Conservation (phyloP, 1,284 basidiomycete species). For the Cutaneotrichosporon curvatum region DNA sequence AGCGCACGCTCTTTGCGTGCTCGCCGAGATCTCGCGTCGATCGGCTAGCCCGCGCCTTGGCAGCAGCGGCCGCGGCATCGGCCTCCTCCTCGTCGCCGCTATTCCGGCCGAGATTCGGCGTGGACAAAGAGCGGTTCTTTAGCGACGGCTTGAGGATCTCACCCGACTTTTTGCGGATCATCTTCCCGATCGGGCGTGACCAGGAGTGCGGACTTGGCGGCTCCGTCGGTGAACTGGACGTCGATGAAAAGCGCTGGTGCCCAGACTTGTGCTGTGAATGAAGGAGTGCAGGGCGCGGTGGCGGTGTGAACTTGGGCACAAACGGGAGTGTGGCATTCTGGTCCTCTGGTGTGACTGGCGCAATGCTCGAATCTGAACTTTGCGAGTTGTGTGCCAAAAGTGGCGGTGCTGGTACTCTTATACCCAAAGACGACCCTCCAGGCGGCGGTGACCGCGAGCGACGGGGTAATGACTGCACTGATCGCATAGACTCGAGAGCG, state of each 20-base stretch:
- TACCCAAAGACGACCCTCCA: too few species aligned
- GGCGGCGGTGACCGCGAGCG: not conserved
- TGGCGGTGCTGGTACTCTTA: not conserved
- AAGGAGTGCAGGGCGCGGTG: too few species aligned
- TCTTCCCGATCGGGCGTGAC: constrained; percentile 21
- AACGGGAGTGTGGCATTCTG: not conserved
- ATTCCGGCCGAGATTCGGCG: constrained; percentile 32
- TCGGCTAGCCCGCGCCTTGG: not conserved
- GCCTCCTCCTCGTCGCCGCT: constrained; percentile 10
- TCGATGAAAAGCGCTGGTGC: not conserved
- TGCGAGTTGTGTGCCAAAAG: not conserved
- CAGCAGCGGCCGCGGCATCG: not conserved
- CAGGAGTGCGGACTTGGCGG: not conserved
- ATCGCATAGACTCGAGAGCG: constrained; percentile 10
- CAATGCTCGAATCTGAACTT: not conserved
- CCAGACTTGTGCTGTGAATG: too few species aligned
- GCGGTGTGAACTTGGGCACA: too few species aligned
- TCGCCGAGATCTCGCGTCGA: constrained; percentile 24
- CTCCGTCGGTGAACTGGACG: constrained; percentile 3
- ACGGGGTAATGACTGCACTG: not conserved
- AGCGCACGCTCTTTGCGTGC: constrained; percentile 44
- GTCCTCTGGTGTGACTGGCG: constrained; percentile 1
- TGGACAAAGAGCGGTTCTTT: constrained; percentile 44
- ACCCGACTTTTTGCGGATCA: constrained; percentile 47
- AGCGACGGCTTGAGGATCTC: constrained; percentile 47